These are phyloP conservation scores for Euryodendron excelsum DNA, from an alignment of 148 eudicot species.

Conservation along the genomic window DNA sequence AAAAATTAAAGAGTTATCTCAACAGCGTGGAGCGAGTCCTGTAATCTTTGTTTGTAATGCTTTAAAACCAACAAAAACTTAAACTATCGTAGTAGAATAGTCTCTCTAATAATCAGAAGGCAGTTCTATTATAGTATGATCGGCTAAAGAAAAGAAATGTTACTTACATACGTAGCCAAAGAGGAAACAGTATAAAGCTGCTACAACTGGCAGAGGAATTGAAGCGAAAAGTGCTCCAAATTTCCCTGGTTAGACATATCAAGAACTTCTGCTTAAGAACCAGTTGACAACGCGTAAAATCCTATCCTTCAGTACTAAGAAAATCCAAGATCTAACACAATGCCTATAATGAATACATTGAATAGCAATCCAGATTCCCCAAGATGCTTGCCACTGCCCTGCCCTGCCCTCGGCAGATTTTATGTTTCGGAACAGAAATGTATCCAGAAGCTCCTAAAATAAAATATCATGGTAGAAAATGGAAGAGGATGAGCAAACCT, in stretches of 20 bases:
- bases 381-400: too few relatives aligned
- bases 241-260: conserved; percentile 45
- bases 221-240: conserved; percentile 83
- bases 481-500: conserved; percentile 26
- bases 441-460: too few relatives aligned
- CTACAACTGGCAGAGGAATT: conserved; percentile 68
- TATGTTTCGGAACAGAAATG: neutral
- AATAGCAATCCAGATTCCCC: too few relatives aligned
- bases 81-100: too few relatives aligned
- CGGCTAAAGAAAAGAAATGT: neutral
- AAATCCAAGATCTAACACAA: neutral
- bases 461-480: too few relatives aligned
- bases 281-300: neutral
- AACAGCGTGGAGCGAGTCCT: too few relatives aligned
- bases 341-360: too few relatives aligned
- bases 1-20: too few relatives aligned
- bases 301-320: neutral
- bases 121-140: neutral
- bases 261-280: neutral
- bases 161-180: conserved; percentile 68
- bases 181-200: conserved; percentile 67
- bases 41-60: too few relatives aligned
- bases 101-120: too few relatives aligned
- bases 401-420: neutral
- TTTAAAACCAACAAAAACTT: too few relatives aligned